These are phyloP conservation scores for Rhinocladiella mackenziei DNA, from an alignment of 2,329 filamentous ascomycete species.

Conservation along the genomic window DNA sequence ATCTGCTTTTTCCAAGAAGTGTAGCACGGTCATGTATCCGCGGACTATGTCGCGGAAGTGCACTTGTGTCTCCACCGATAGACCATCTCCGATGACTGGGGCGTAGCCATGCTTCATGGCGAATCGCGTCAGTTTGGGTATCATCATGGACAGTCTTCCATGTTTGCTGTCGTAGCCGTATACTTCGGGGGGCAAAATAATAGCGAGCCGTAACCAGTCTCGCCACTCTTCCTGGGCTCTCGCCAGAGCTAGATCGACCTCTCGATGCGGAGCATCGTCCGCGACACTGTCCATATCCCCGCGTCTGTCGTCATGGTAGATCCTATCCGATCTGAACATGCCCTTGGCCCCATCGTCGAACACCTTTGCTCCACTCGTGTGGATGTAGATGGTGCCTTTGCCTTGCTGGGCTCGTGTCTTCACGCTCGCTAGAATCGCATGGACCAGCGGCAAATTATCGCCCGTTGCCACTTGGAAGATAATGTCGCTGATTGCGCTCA, in stretches of 20 bases:
- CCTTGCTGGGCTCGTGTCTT: slow-evolving; percentile 36
- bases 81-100: slow-evolving; percentile 44
- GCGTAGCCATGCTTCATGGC: slow-evolving; percentile 48
- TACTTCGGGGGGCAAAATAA: slow-evolving; percentile 48
- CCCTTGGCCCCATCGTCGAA: slow-evolving; percentile 40
- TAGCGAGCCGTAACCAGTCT: slow-evolving; percentile 42
- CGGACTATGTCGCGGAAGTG: slow-evolving; percentile 49
- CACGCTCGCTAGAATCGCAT: slow-evolving; percentile 45
- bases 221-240: slow-evolving; percentile 36
- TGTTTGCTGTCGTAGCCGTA: slow-evolving; percentile 43
- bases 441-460: slow-evolving; percentile 45
- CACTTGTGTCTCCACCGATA: slow-evolving; percentile 41
- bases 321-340: slow-evolving; percentile 35
- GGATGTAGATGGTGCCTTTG: slow-evolving; percentile 45
- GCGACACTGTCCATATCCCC: slow-evolving; percentile 41
- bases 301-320: slow-evolving; percentile 43
- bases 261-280: slow-evolving; percentile 43
- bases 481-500: slow-evolving; percentile 39
- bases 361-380: slow-evolving; percentile 36
- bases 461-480: slow-evolving; percentile 49
- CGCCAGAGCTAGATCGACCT: slow-evolving; percentile 45
- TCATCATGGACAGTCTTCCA: slow-evolving; percentile 44
- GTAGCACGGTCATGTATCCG: slow-evolving; percentile 44
- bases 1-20: slow-evolving; percentile 39
- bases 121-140: slow-evolving; percentile 47